Percentiles rank a stretch among this genome's conserved stretches.
These are phyloP conservation scores for Xylaria sp. DNA, from an alignment of 2,329 filamentous ascomycete species.

Conservation along the genomic window DNA sequence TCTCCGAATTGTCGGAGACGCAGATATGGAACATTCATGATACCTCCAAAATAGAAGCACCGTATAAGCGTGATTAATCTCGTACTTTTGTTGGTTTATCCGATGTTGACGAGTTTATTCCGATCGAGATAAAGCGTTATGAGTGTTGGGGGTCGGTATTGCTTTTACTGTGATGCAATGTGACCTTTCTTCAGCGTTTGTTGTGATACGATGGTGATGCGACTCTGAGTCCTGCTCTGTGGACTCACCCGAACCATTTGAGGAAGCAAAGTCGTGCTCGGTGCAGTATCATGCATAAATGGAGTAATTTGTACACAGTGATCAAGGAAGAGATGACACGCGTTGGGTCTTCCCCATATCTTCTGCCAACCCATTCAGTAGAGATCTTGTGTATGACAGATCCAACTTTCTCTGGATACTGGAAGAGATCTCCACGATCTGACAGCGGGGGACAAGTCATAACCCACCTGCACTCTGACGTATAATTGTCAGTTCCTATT, in stretches of 20 bases:
- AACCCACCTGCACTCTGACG: neutral
- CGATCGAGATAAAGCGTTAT: too few relatives aligned
- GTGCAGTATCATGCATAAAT: neutral
- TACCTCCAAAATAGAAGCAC: neutral
- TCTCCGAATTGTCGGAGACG: too few relatives aligned
- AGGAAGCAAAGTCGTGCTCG: neutral
- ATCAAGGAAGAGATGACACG: neutral
- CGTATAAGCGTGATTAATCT: neutral
- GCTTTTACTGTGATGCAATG: too few relatives aligned
- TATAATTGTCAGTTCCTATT: neutral
- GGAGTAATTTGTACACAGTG: neutral
- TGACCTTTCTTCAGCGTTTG: too few relatives aligned
- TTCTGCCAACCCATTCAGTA: neutral
- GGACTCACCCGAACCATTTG: neutral
- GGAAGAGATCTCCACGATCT: constrained; percentile 6
- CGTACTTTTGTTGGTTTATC: too few relatives aligned
- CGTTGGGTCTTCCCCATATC: constrained; percentile 1
- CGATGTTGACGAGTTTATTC: too few relatives aligned
- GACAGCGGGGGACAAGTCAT: neutral
- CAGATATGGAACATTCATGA: too few relatives aligned
- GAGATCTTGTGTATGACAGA: neutral
- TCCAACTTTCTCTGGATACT: constrained; percentile 1
- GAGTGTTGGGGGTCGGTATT: too few relatives aligned
- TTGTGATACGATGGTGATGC: too few relatives aligned
- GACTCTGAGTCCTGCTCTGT: too few relatives aligned